Conservation (phyloP, 2,329 filamentous ascomycete species). For the Dothideomycetes sp. region DNA sequence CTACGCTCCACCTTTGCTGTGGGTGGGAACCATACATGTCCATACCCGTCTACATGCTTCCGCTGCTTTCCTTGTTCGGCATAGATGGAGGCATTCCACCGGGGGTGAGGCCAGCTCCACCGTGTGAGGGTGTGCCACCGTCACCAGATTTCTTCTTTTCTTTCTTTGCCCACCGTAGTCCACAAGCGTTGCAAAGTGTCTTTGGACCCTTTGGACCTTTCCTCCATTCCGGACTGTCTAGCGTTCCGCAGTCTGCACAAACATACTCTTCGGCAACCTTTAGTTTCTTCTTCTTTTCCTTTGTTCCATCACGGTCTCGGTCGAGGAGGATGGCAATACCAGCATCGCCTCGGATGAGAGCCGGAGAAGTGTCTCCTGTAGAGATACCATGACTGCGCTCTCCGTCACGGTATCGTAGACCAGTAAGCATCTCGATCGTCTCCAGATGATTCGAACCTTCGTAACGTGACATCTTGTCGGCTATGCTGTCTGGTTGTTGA, state of each 20-base stretch:
- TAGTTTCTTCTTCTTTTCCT: constrained; percentile 82
- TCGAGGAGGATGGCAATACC: constrained; percentile 78
- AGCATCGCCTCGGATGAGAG: constrained; percentile 73
- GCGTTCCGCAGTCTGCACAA: constrained; percentile 88
- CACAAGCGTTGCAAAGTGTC: constrained; percentile 91
- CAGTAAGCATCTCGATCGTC: constrained; percentile 87
- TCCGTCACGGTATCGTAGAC: constrained; percentile 76
- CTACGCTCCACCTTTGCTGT: no score
- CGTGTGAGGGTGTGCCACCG: constrained; percentile 4
- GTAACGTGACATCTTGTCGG: constrained; percentile 76
- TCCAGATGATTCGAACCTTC: constrained; percentile 69
- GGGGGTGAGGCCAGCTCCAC: constrained; percentile 12
- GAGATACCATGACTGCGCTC: constrained; percentile 83
- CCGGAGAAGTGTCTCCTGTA: constrained; percentile 72
- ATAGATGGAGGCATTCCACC: constrained; percentile 10
- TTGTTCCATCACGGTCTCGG: constrained; percentile 60
- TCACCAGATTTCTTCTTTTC: constrained; percentile 27
- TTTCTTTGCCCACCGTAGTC: constrained; percentile 38
- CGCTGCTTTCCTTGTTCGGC: constrained; percentile 14
- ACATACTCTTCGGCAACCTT: constrained; percentile 82
- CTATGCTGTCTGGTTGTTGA: constrained; percentile 62
- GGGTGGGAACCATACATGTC: no score
- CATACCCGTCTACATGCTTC: constrained; percentile 5
- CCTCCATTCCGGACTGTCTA: constrained; percentile 92
- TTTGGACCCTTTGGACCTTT: constrained; percentile 90